Percentiles rank a stretch among this genome's conserved stretches.
Conservation (phyloP, 2,329 filamentous ascomycete species). For the Zasmidium citrigriseum region DNA sequence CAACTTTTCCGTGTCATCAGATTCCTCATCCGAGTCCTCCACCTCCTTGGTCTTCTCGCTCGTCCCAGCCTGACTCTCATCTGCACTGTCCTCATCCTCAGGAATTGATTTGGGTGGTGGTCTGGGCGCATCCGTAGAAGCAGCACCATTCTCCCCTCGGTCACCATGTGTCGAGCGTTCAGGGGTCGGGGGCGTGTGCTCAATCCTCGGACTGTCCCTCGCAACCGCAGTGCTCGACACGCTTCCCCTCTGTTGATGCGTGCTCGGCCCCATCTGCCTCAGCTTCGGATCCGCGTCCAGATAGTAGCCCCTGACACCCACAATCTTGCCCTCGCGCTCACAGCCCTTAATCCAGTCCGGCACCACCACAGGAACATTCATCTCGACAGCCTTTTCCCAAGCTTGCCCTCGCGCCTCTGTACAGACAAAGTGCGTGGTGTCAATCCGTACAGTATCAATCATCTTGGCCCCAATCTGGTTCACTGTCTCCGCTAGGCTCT, state of each 20-base stretch:
- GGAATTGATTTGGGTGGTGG: slow-evolving; percentile 30
- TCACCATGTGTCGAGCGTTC: slow-evolving; percentile 36
- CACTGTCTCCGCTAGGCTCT: slow-evolving; percentile 72
- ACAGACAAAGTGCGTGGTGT: slow-evolving; percentile 98
- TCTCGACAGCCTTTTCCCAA: slow-evolving; percentile 97
- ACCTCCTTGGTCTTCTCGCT: slow-evolving; percentile 33
- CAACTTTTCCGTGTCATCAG: slow-evolving; percentile 25
- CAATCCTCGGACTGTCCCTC: slow-evolving; percentile 47
- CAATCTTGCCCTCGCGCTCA: slow-evolving; percentile 85
- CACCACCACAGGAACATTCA: slow-evolving; percentile 95
- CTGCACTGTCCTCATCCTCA: slow-evolving; percentile 24
- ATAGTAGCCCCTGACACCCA: slow-evolving; percentile 94
- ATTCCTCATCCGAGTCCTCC: slow-evolving; percentile 23
- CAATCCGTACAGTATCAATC: slow-evolving; percentile 86
- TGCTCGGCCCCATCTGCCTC: slow-evolving; percentile 52
- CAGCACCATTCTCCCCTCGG: slow-evolving; percentile 11
- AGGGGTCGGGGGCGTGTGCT: slow-evolving; percentile 54
- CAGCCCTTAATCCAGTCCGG: slow-evolving; percentile 99
- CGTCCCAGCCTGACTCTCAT: slow-evolving; percentile 31
- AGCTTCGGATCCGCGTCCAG: slow-evolving; percentile 77
- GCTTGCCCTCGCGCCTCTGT: slow-evolving; percentile 84
- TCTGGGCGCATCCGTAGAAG: slow-evolving; percentile 24
- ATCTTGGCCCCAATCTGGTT: slow-evolving; percentile 91
- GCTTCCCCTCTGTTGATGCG: slow-evolving; percentile 31
- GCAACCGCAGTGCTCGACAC: slow-evolving; percentile 32